Evolutionary conservation across 352 stramenopile genomes (phyloP).

Genomic region (Pelagophyceae sp.): DNA sequence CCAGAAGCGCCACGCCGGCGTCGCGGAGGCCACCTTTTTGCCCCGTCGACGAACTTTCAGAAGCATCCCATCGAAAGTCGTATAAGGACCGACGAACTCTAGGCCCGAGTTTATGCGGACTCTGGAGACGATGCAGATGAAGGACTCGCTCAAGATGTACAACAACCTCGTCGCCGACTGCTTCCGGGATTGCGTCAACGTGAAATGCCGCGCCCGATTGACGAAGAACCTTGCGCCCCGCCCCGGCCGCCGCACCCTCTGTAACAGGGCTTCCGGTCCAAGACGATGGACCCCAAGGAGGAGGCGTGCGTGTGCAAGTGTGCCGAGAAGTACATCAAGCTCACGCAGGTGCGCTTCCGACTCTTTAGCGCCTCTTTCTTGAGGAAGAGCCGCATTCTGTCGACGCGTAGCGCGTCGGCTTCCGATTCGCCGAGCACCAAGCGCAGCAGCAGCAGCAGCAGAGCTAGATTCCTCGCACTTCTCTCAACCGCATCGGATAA

Average conservation of each 20-base stretch:
- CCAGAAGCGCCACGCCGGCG: too few species aligned
- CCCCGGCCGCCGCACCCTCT: not conserved
- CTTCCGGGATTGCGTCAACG: constrained; percentile 69
- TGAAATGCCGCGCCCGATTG: too few species aligned
- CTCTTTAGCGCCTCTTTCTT: not conserved
- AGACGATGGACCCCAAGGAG: constrained; percentile 77
- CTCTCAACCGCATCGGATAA: too few species aligned
- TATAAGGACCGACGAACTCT: too few species aligned
- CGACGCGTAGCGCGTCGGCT: constrained; percentile 49
- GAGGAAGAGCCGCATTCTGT: not conserved
- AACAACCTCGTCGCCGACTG: constrained; percentile 75
- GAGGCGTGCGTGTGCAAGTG: constrained; percentile 71
- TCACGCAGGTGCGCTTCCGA: constrained; percentile 54
- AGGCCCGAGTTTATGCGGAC: constrained; percentile 44
- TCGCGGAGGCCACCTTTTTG: not conserved
- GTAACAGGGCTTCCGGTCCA: constrained; percentile 71
- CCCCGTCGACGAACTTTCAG: too few species aligned
- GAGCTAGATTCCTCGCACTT: too few species aligned
- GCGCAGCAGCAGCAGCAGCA: too few species aligned
- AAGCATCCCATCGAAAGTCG: too few species aligned
- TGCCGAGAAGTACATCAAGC: constrained; percentile 75
- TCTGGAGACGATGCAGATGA: constrained; percentile 76
- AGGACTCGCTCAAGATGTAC: constrained; percentile 73
- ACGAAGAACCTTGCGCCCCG: not conserved
- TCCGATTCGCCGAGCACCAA: constrained; percentile 73